Evolutionary conservation across 306 rosid species (phyloP).

Genomic region (Psophocarpus tetragonolobus): DNA sequence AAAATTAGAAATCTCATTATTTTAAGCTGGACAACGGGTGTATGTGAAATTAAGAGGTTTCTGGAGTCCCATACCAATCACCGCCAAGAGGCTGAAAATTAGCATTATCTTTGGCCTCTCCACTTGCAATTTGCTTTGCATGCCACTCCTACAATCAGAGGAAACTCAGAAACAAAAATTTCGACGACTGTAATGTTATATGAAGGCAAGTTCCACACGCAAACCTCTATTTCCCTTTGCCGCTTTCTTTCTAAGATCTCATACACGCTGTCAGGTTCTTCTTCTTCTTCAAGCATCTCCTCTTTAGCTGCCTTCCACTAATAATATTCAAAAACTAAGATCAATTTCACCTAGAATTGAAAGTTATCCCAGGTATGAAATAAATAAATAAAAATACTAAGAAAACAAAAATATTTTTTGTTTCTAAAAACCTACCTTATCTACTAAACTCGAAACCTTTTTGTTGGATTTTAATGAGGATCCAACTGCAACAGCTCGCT

Average conservation of each 20-base stretch:
- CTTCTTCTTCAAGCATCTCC: constrained; percentile 91
- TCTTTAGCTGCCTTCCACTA: constrained; percentile 99
- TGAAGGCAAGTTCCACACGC: not conserved
- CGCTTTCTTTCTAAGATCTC: constrained; percentile 87
- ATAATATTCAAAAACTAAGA: constrained; percentile 26
- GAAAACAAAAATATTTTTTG: not conserved
- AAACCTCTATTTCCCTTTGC: constrained; percentile 90
- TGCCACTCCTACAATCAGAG: constrained; percentile 69
- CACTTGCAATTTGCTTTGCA: constrained; percentile 86
- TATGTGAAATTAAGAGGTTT: constrained; percentile 7
- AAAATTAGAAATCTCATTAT: constrained; percentile 13
- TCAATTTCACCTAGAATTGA: not conserved
- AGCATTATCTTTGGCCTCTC: constrained; percentile 95
- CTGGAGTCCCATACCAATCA: constrained; percentile 67
- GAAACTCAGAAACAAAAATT: constrained; percentile 37
- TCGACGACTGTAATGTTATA: not conserved
- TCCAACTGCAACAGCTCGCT: constrained; percentile 70
- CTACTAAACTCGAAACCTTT: constrained; percentile 88
- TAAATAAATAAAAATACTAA: not conserved
- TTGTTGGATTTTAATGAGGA: constrained; percentile 89
- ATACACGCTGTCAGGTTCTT: constrained; percentile 73
- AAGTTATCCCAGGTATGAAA: not conserved
- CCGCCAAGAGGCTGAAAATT: constrained; percentile 97
- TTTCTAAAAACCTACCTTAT: constrained; percentile 57
- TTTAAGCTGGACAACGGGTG: not conserved